Percentiles rank a stretch among this genome's conserved stretches.
phyloP scores from a whole-genome alignment of 2,329 filamentous ascomycete genomes.

The Ceratocystiopsis minuta region DNA sequence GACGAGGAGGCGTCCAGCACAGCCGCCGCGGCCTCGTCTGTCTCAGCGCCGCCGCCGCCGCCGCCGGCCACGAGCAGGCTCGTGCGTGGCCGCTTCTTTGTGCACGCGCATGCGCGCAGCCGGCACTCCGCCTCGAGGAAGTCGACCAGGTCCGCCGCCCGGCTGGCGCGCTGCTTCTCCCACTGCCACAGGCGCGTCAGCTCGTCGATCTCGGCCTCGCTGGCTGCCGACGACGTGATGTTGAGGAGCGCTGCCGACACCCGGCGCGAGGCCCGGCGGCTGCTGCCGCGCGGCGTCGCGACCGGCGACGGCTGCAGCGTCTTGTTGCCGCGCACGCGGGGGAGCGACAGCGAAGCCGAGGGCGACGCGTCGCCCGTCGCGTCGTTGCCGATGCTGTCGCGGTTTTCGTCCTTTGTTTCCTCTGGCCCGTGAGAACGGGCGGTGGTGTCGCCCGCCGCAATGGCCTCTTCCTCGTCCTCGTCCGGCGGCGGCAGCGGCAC shows the following conservation, averaged over 20 bases:
- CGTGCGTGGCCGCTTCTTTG: slow-evolving; percentile 20
- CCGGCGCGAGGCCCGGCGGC: slow-evolving; percentile 18
- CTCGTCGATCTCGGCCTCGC: slow-evolving; percentile 41
- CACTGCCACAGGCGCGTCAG: slow-evolving; percentile 33
- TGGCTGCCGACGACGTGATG: slow-evolving; percentile 34
- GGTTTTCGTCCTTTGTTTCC: not conserved
- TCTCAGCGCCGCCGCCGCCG: no score
- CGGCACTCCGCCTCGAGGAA: slow-evolving; percentile 61
- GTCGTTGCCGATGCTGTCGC: not conserved
- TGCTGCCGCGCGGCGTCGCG: slow-evolving; percentile 39
- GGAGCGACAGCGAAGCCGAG: no score
- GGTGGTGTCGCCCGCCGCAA: no score
- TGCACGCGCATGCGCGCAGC: slow-evolving; percentile 47
- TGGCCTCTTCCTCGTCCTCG: slow-evolving; percentile 15
- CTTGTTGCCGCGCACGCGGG: no score
- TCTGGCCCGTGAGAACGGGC: no score
- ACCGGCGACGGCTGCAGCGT: slow-evolving; percentile 21
- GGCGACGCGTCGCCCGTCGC: not conserved
- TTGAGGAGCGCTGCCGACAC: slow-evolving; percentile 28
- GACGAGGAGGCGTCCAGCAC: no score
- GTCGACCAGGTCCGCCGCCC: slow-evolving; percentile 54
- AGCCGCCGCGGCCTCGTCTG: no score
- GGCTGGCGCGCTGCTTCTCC: slow-evolving; percentile 44
- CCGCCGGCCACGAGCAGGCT: slow-evolving; percentile 10
- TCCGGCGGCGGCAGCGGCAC: slow-evolving; percentile 41